Evolutionary conservation across 176 grass and related monocot genomes (phyloP).

Genomic region (Elymus sibiricus): DNA sequence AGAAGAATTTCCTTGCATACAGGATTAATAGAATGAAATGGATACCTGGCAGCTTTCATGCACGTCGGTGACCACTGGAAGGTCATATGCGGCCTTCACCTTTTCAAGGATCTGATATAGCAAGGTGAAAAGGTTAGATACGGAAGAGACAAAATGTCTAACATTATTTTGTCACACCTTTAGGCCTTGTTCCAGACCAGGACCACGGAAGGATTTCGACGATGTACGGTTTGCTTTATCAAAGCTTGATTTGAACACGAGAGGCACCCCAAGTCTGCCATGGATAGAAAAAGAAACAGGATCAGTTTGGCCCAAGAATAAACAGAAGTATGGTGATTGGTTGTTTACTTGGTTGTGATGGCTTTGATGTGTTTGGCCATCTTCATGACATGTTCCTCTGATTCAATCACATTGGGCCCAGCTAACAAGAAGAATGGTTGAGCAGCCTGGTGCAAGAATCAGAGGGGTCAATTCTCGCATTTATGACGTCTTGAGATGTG

Average conservation of each 20-base stretch:
- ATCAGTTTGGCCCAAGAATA: not conserved
- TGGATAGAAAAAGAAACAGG: not conserved
- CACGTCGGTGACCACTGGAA: conserved; percentile 89
- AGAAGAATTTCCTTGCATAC: not conserved
- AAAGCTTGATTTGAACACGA: conserved; percentile 97
- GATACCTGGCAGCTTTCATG: conserved; percentile 91
- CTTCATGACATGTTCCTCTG: conserved; percentile 81
- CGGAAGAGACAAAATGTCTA: not conserved
- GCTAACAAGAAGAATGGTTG: conserved; percentile 90
- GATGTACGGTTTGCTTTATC: conserved; percentile 98
- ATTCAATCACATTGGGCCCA: conserved; percentile 94
- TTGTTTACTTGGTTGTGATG: conserved; percentile 66
- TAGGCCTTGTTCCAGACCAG: conserved; percentile 85
- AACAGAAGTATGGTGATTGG: not conserved
- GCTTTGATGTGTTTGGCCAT: conserved; percentile 87
- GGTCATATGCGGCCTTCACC: conserved; percentile 76
- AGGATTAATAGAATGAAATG: not conserved
- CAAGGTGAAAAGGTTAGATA: not conserved
- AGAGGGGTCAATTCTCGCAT: not conserved
- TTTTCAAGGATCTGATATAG: conserved; percentile 83
- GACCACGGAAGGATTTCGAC: conserved; percentile 88
- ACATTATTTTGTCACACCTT: conserved; percentile 34
- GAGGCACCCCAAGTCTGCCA: conserved; percentile 70
- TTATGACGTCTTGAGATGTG: not conserved
- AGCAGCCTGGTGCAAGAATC: conserved; percentile 55